A percentile compares a stretch with the other conserved stretches of the same genome.
Conservation (phyloP, 345 rosid species). For the Carallia brachiata region DNA sequence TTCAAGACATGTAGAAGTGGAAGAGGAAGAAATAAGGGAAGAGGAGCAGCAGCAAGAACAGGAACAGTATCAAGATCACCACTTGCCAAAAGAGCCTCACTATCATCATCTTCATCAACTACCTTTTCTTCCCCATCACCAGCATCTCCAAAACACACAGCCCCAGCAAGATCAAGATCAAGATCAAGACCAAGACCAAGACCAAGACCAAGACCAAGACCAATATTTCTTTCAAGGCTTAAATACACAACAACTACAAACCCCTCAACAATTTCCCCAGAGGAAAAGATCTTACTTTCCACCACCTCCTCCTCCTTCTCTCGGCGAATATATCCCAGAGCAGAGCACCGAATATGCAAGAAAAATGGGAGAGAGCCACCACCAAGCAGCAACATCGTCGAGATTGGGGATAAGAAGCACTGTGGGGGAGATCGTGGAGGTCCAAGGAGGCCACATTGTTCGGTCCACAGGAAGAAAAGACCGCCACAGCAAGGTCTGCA, state of each 20-base stretch:
- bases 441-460: constrained; percentile 95
- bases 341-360: constrained; percentile 45
- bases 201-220: constrained; percentile 28
- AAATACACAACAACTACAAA: constrained; percentile 27
- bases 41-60: constrained; percentile 11
- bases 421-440: constrained; percentile 82
- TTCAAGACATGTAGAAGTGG: constrained; percentile 32
- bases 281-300: constrained; percentile 41
- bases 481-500: constrained; percentile 92
- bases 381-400: constrained; percentile 45
- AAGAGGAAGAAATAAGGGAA: constrained; percentile 8
- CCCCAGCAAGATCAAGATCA: constrained; percentile 25
- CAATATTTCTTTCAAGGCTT: constrained; percentile 30
- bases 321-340: background rate
- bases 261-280: constrained; percentile 26
- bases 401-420: constrained; percentile 51
- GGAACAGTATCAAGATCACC: constrained; percentile 4
- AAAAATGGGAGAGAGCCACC: constrained; percentile 50
- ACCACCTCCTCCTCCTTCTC: constrained; percentile 29
- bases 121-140: constrained; percentile 9
- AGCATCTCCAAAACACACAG: constrained; percentile 15
- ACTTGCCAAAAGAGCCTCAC: constrained; percentile 1
- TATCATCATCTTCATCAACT: constrained; percentile 5
- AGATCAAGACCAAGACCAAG: constrained; percentile 26
- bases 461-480: constrained; percentile 82